Base-by-base conservation (phyloP, 352 stramenopile species). In the Globisporangium echinulatum region DNA sequence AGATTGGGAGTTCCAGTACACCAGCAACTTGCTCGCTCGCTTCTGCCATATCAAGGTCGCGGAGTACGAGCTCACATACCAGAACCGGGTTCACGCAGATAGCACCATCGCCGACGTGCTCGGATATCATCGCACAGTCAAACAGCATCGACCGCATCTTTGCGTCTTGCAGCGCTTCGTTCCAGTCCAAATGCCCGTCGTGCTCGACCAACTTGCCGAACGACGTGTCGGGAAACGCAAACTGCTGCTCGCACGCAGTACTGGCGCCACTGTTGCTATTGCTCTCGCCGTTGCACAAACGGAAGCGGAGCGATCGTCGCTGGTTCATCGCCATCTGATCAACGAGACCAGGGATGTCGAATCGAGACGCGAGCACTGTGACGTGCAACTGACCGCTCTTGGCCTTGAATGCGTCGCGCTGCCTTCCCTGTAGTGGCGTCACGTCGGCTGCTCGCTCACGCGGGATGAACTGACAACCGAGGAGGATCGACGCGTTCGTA, bases 401-500 rank as follows among this genome's bases (percentile, higher is more conserved):
- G 43, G 7, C 37, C 37, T 54, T 64, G 5, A 47, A 19, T n/a
- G 49, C 15, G 46, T 40, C 58, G n/a, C 44, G 36, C 38, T 56
- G 42, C 49, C 40, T 59, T 6, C 47, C 19, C 13, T 70, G 47
- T 5, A 54, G 52, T 43, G 54, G 53, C 17, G 33, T 33, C 33
- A 52, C 42, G 1, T 75, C 63, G 5, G 54, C 64, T 40, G 63
- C 55, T 15, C 53, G 51, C 0, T 56, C 58, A 4, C 51, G 53
- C 4, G 75, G 72, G n/a, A 85, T 61, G 60, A 75, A 85, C 37
- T 82, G 75, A 47, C 67, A 76, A 6, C 72, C 72, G 4, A 85
- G 14, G 5, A 77, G 60, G 13, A 85, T 51, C 25, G 61, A 63
- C 4, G 72, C 38, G 17, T 54, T 59, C 37, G 33, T 47, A 51